These are phyloP conservation scores for Paramecium caudatum DNA, from an alignment of 73 alveolate species.

Conservation along the genomic window DNA sequence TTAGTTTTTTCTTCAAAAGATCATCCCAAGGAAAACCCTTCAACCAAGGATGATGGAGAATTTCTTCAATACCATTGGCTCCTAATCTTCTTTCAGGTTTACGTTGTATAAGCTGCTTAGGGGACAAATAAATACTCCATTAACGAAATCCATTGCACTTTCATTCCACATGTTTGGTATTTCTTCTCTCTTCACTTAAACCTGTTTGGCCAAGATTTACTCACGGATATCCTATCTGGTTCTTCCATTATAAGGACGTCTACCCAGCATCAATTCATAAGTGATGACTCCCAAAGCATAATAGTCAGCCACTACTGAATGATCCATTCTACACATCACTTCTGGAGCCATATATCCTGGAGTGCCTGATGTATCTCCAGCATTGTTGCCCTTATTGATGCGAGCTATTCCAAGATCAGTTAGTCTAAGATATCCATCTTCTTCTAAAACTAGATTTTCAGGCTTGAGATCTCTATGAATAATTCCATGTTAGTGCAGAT, in stretches of 20 bases:
- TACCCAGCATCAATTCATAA: conserved; percentile 86
- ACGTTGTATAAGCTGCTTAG: conserved; percentile 72
- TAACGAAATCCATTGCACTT: conserved; percentile 92
- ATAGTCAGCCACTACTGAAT: conserved; percentile 82
- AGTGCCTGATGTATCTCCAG: conserved; percentile 92
- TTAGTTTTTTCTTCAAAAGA: conserved; percentile 74
- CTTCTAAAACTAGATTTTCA: conserved; percentile 95
- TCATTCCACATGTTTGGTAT: conserved; percentile 94
- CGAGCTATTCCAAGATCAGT: conserved; percentile 99
- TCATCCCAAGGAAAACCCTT: conserved; percentile 87
- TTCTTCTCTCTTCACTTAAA: conserved; percentile 88
- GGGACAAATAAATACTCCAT: conserved; percentile 73
- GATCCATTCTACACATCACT: conserved; percentile 87
- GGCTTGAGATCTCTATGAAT: conserved; percentile 99
- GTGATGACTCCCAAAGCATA: conserved; percentile 91
- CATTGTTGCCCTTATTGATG: conserved; percentile 87
- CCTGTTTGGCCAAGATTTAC: conserved; percentile 93
- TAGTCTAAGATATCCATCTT: conserved; percentile 91
- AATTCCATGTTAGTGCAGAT: conserved; percentile 91
- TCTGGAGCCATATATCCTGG: conserved; percentile 99
- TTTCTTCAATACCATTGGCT: conserved; percentile 84
- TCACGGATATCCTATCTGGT: conserved; percentile 97
- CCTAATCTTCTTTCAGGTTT: conserved; percentile 87
- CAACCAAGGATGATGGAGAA: conserved; percentile 86
- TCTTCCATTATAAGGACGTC: conserved; percentile 97